Evolutionary conservation across 495 filamentous ascomycete species (phyloP), one percentile per base, ranked within the genome.

Genomic region (Neurospora sp.): DNA sequence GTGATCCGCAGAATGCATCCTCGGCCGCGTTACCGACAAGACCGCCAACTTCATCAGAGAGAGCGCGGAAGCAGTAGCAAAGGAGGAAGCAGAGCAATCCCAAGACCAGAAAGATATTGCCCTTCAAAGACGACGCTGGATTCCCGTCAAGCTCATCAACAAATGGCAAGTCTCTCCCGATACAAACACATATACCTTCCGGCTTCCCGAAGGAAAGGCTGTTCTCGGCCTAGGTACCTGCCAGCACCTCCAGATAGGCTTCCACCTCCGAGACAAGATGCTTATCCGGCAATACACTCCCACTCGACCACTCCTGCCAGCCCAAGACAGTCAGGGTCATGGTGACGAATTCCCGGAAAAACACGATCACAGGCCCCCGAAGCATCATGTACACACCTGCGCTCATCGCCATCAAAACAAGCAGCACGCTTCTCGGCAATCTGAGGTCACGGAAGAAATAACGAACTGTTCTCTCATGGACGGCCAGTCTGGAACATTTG

Each of bases 1-100:
- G 3, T 12, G 7, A 12, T 27, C 11, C 18, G n/a, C 71, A 79
- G 82, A 82, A 76, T 82, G 81, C 70, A 70, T 79, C 53, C 73
- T 84, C 3, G 83, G 82, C 31, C 69, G 74, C 0, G 81, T 82
- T 8, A 82, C 82, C 18, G 48, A 82, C n/a, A 83, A 82, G 44
- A 74, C 81, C 20, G 76, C 72, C 69, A 75, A 79, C 9, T 82
- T 70, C 41, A 84, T 82, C 42, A 80, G 78, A 69, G 68, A 75
- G 20, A 75, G 77, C 10, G 78, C 79, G 7, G 78, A 82, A 69
- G 71, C 71, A 6, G 72, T 70, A 14, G 77, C 76, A 16, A 75
- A 75, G 37, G 77, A 79, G 42, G 71, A 76, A 38, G 68, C 71
- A 35, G 10, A 37, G 16, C 35, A 46, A n/a, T 42, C 72, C 8